Conservation (phyloP, 129 eudicot species). For the Tagetes patula region DNA sequence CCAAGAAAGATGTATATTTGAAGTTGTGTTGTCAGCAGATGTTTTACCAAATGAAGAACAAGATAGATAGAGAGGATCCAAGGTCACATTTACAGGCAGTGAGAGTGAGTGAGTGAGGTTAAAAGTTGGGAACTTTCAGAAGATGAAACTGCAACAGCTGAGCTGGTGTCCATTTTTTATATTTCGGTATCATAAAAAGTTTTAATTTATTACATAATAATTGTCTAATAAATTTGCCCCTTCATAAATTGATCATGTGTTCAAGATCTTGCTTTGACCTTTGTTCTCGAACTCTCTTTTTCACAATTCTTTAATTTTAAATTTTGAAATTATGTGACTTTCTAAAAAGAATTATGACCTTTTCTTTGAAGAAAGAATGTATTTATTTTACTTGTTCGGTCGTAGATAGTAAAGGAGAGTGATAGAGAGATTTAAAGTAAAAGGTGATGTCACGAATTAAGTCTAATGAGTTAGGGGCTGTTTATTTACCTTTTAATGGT, state of each 20-base stretch:
- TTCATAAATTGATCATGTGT: conserved; percentile 11
- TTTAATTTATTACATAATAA: conserved; percentile 34
- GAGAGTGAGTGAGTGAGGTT: conserved; percentile 20
- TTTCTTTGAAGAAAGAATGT: background rate
- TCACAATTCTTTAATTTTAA: conserved; percentile 6
- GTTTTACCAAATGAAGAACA: conserved; percentile 24
- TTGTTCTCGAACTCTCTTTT: conserved; percentile 20
- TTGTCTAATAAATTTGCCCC: conserved; percentile 17
- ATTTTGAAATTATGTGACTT: background rate
- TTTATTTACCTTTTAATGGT: too few species aligned
- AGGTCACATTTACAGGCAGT: conserved; percentile 28
- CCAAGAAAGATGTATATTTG: conserved; percentile 18
- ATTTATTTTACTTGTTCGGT: too few species aligned
- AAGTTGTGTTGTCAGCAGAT: conserved; percentile 24
- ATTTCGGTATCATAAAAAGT: background rate
- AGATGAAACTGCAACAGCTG: conserved; percentile 30
- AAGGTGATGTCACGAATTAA: too few species aligned
- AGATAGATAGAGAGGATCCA: conserved; percentile 37
- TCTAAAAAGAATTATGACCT: background rate
- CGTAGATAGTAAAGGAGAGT: too few species aligned
- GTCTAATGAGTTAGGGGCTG: too few species aligned
- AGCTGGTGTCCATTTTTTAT: conserved; percentile 27
- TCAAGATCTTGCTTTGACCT: conserved; percentile 29
- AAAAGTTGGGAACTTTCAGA: conserved; percentile 29
- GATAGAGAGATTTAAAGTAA: too few species aligned